Percentiles rank a stretch among this genome's conserved stretches.
These are phyloP conservation scores for Boletus insuetus DNA, from an alignment of 768 basidiomycete genomes.

Conservation along the genomic window DNA sequence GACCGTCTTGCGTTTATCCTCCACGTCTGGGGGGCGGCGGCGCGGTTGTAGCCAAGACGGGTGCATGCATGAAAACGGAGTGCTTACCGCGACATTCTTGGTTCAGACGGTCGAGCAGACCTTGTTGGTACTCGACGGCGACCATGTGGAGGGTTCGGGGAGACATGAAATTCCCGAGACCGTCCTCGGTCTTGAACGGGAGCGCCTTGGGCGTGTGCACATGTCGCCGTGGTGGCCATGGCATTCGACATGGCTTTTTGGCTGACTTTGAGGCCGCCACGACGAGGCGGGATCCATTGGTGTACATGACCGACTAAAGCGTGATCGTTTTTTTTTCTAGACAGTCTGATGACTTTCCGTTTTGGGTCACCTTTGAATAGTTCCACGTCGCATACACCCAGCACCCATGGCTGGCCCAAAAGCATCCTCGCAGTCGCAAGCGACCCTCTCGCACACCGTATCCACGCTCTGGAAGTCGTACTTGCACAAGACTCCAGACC, in stretches of 20 bases:
- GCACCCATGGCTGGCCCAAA: conserved; percentile 38
- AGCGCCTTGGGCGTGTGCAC: conserved; percentile 54
- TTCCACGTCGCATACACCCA: conserved; percentile 22
- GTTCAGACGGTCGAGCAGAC: conserved; percentile 74
- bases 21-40: conserved; percentile 47
- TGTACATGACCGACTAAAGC: conserved; percentile 19
- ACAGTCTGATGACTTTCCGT: conserved; percentile 2
- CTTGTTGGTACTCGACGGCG: conserved; percentile 83
- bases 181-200: conserved; percentile 65
- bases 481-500: conserved; percentile 67
- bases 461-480: conserved; percentile 75
- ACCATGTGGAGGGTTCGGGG: conserved; percentile 68
- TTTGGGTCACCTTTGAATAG: conserved; percentile 12
- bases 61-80: neutral
- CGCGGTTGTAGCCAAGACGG: neutral
- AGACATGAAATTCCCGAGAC: conserved; percentile 77
- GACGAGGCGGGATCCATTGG: conserved; percentile 18
- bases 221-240: conserved; percentile 30
- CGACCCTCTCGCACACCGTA: conserved; percentile 29
- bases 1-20: conserved; percentile 54
- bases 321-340: neutral
- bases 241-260: conserved; percentile 1
- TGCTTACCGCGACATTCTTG: conserved; percentile 67
- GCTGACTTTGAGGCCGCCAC: conserved; percentile 16
- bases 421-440: conserved; percentile 9